Evolutionary conservation across 1,139 yeast genomes (phyloP), one percentile per base, ranked within the genome.

Genomic region (Kodamaea suecica): DNA sequence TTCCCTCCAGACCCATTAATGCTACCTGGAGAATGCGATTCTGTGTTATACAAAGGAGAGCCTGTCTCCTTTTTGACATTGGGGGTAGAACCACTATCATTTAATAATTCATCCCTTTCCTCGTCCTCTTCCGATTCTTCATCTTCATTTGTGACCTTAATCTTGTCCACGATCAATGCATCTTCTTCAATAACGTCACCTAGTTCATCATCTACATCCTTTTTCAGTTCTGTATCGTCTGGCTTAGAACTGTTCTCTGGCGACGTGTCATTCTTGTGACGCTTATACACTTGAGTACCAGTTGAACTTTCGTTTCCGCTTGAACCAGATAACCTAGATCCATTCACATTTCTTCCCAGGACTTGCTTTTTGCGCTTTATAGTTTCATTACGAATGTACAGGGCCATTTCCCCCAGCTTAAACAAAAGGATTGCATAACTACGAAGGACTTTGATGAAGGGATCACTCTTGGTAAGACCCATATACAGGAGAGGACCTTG

Each of bases 401-500:
- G 59, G 0, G 65, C 47, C 44, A 69, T 58, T 35, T 59, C 66
- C 6, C 73, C 75, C 4, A 62, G 50, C 35, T 54, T 51, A 37
- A 68, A 57, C 8, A 69, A 48, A 17, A 57, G 50, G 5, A 66
- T 52, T 3, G 67, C 63, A 46, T 59, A 69, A 31, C 60, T 58
- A 25, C 76, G 52, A 28, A 69, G 52, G 28, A 67, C 55, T 34
- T 63, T 62, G 24, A 66, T 58, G 41, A 63, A 70, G 5, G 69
- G 64, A 42, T 70, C 76, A 39, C 66, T 55, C 39, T 69, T 70
- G 4, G 70, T 62, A 28, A 69, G 48, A 1, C 74, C 75, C 29
- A 67, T 57, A 38, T 66, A 69, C 2, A 73, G 63, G 17, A 69
- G 43, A n/a, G 59, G 53, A 2, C 76, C 76, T 36, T 67, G 72